Conservation (phyloP, 331 rosid genomes). For the Quercus lobata region DNA sequence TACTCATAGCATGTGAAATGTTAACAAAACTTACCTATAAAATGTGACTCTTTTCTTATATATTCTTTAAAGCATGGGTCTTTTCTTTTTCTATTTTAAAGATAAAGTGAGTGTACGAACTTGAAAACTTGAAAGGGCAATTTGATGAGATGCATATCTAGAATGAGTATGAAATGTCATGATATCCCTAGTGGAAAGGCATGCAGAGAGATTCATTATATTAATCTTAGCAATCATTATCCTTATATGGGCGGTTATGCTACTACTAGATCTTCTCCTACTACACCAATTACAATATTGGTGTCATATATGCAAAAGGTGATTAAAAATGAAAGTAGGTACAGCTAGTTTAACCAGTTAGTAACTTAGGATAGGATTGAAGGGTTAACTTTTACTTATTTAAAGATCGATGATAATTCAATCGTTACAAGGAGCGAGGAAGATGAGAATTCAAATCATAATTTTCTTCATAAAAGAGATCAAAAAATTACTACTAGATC, state of each 20-base stretch:
- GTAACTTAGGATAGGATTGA: too few species aligned
- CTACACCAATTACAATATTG: too few species aligned
- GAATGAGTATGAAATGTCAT: conserved; percentile 11
- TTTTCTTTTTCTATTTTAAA: conserved; percentile 21
- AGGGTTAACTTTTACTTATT: too few species aligned
- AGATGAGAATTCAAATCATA: too few species aligned
- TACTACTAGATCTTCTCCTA: too few species aligned
- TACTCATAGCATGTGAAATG: neutral
- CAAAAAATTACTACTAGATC: too few species aligned
- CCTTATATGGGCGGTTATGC: neutral
- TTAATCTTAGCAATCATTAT: neutral
- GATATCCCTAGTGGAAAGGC: conserved; percentile 9
- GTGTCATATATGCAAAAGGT: too few species aligned
- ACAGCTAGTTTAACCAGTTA: too few species aligned
- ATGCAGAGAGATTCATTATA: conserved; percentile 3
- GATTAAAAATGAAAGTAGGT: too few species aligned
- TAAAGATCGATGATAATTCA: too few species aligned
- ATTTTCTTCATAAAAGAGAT: too few species aligned
- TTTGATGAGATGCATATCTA: conserved; percentile 11
- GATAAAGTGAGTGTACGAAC: conserved; percentile 28
- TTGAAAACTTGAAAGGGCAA: conserved; percentile 35
- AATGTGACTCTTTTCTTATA: neutral
- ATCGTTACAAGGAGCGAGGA: too few species aligned
- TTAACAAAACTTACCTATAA: conserved; percentile 9
- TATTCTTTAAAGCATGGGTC: conserved; percentile 11